Base-by-base conservation (phyloP, 2,329 filamentous ascomycete species). In the Aspergillus awamori region DNA sequence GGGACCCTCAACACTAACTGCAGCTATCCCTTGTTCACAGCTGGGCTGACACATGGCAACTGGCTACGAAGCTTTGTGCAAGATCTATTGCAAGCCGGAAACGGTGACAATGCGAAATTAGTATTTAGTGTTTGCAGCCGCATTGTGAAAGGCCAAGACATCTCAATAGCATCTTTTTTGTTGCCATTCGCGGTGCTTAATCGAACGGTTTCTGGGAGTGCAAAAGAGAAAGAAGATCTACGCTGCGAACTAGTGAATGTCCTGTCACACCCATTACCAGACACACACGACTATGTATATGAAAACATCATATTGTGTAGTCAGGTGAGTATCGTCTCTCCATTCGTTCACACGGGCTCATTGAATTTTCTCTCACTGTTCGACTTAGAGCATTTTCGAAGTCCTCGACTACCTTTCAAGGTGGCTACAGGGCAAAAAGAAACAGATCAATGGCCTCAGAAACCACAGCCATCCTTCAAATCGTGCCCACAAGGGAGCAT, bases 381-480 rank as follows among this genome's bases (percentile, higher is more conserved):
- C 15, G 15, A 55, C 36, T 22, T 59, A 95, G 90, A 92, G 90
- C 59, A 89, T 97, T 2, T 99, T 99, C 74, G 87, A 89, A 51
- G 86, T 96, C 4, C 83, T 99, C 0, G 96, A 99, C 74, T 98
- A 99, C 74, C 86, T 94, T 63, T 93, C 92, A 71, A 86, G 89
- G 65, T 99, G 94, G 93, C 80, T 96, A 24, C 92, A 97, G 69
- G 86, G 89, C 57, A 96, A 92, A 74, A 86, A 86, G 74, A 82
- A 84, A 74, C 78, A 79, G 49, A 69, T 77, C 36, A 77, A 74
- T 61, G 68, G 70, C 51, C 59, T 77, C 8, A 68, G 59, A 30
- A 67, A 66, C 28, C 71, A 70, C 59, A 61, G 62, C 10, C 62
- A 70, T 47, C 71, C 74, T 53, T 65, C 65, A 8, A 70, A 68